A percentile compares a stretch with the other conserved stretches of the same genome.
Evolutionary conservation across 768 basidiomycete genomes (phyloP).

Genomic region (Trametes meyenii): DNA sequence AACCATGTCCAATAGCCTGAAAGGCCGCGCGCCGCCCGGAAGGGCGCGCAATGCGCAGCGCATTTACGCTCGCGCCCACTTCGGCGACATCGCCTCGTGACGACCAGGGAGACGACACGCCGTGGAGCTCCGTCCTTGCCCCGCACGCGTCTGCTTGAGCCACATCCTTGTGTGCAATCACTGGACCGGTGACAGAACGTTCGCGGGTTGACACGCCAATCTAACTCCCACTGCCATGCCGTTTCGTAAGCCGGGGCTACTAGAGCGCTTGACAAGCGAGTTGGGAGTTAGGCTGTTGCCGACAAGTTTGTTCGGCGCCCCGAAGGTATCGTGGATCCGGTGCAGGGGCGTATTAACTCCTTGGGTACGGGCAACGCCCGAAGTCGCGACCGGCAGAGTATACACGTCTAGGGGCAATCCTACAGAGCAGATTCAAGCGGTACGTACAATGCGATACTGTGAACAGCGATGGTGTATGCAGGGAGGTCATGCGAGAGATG

Average conservation of each 20-base stretch:
- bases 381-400: not conserved
- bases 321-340: not conserved
- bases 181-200: constrained; percentile 1
- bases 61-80: not conserved
- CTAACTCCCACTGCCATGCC: not conserved
- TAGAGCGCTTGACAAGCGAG: not conserved
- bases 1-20: not conserved
- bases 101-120: not conserved
- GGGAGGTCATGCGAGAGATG: not conserved
- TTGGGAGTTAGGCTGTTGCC: not conserved
- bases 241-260: not conserved
- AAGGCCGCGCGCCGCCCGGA: not conserved
- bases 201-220: constrained; percentile 7
- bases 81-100: not conserved
- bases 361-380: not conserved
- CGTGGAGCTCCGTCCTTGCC: constrained; percentile 2
- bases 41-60: not conserved
- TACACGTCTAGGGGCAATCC: constrained; percentile 12
- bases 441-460: constrained; percentile 13
- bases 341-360: not conserved
- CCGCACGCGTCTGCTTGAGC: not conserved
- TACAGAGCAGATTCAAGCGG: constrained; percentile 18
- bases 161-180: constrained; percentile 3
- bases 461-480: not conserved
- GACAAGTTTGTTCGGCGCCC: constrained; percentile 4